Conservation (phyloP, 345 rosid species). For the Citrus reticulata region DNA sequence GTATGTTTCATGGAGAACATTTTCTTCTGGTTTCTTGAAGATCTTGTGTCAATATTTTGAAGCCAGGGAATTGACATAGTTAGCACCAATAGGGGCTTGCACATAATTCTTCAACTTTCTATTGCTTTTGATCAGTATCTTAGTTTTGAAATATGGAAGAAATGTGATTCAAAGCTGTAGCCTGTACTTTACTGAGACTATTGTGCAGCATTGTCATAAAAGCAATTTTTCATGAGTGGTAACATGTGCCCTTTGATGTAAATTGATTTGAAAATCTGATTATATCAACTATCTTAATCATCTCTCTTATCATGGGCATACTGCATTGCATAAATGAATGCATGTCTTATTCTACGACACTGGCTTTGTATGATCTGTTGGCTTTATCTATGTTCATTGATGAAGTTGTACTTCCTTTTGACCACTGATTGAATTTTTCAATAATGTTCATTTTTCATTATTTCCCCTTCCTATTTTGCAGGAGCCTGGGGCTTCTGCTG, state of each 20-base stretch:
- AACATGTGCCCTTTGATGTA: neutral
- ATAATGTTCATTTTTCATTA: neutral
- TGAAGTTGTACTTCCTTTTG: neutral
- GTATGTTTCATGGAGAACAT: constrained; percentile 23
- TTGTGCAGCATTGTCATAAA: neutral
- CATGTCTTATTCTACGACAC: neutral
- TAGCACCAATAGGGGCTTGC: neutral
- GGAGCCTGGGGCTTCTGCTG: constrained; percentile 33
- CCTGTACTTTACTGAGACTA: neutral
- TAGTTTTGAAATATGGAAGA: neutral
- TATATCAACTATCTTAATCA: neutral
- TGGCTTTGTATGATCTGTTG: neutral
- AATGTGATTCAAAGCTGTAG: neutral
- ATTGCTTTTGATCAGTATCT: neutral
- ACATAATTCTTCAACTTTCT: neutral
- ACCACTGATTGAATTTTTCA: neutral
- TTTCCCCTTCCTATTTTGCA: constrained; percentile 17
- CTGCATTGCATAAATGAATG: neutral
- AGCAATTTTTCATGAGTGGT: neutral
- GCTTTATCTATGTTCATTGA: neutral
- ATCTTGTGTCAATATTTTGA: neutral
- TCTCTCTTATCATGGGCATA: neutral
- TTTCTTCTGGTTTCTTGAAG: constrained; percentile 2
- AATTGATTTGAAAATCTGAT: neutral
- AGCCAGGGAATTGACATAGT: constrained; percentile 3